A percentile compares a stretch with the other conserved stretches of the same genome.
Evolutionary conservation across 306 rosid species (phyloP).

Genomic region (Trichosanthes cucumerina): DNA sequence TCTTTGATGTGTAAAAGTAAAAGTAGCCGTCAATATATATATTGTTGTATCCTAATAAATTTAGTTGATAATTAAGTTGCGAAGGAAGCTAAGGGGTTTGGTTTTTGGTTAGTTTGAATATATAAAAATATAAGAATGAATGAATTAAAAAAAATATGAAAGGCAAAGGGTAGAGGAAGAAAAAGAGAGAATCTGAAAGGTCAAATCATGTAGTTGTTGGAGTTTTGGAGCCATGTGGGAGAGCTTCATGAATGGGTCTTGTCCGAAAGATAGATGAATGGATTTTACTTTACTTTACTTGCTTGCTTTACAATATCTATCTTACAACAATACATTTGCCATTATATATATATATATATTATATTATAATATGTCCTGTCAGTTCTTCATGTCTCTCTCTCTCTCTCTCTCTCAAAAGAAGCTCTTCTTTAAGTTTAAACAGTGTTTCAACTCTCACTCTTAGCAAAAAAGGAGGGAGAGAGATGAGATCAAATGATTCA

Average conservation of each 20-base stretch:
- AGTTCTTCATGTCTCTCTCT: not conserved
- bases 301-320: not conserved
- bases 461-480: not conserved
- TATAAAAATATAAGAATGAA: not conserved
- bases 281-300: slow-evolving; percentile 26
- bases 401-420: not conserved
- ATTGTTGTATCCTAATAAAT: no score
- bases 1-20: no score
- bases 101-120: not conserved
- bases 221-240: slow-evolving; percentile 44
- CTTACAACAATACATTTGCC: not conserved
- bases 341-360: not conserved
- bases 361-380: no score
- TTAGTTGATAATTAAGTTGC: no score
- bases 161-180: no score
- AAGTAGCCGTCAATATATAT: no score
- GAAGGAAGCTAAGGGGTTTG: not conserved
- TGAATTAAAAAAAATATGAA: not conserved
- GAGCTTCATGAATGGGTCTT: slow-evolving; percentile 30
- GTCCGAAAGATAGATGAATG: slow-evolving; percentile 27
- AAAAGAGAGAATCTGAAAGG: slow-evolving; percentile 81
- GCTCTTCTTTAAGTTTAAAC: not conserved
- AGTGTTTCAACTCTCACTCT: slow-evolving; percentile 9
- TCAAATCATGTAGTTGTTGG: slow-evolving; percentile 52
- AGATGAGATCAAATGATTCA: not conserved